phyloP scores from a whole-genome alignment of 352 stramenopile genomes.

The Hyaloperonospora arabidopsidis region DNA sequence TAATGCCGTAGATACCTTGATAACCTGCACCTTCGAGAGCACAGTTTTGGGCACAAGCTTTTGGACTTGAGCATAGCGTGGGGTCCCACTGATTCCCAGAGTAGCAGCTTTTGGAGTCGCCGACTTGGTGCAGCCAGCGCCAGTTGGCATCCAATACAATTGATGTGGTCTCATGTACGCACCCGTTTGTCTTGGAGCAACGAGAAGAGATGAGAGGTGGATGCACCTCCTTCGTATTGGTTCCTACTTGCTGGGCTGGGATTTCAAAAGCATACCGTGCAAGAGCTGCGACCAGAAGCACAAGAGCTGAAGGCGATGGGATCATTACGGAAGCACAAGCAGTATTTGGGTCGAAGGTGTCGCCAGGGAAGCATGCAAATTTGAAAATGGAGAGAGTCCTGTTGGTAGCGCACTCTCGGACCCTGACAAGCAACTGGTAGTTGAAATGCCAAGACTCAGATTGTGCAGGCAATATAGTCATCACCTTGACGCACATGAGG shows the following conservation, averaged over 20 bases:
- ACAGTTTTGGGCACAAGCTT: constrained; percentile 46
- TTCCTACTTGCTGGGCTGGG: constrained; percentile 41
- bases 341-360: background rate
- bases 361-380: constrained; percentile 11
- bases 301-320: constrained; percentile 5
- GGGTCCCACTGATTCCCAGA: constrained; percentile 47
- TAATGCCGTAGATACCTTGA: constrained; percentile 55
- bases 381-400: constrained; percentile 16
- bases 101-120: constrained; percentile 66
- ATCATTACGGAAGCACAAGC: constrained; percentile 16
- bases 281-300: constrained; percentile 17
- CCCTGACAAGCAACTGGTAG: too few species aligned
- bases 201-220: constrained; percentile 37
- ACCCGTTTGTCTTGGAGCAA: constrained; percentile 38
- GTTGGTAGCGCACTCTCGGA: too few species aligned
- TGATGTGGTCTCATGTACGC: constrained; percentile 36
- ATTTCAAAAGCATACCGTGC: constrained; percentile 10
- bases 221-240: constrained; percentile 40
- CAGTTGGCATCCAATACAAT: constrained; percentile 70
- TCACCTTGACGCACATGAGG: too few species aligned
- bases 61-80: constrained; percentile 40
- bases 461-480: too few species aligned
- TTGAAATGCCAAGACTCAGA: too few species aligned
- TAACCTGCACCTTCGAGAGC: constrained; percentile 63
- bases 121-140: constrained; percentile 60